phyloP scores from a whole-genome alignment of 106 monocot species.

The Iris macrosiphon region DNA sequence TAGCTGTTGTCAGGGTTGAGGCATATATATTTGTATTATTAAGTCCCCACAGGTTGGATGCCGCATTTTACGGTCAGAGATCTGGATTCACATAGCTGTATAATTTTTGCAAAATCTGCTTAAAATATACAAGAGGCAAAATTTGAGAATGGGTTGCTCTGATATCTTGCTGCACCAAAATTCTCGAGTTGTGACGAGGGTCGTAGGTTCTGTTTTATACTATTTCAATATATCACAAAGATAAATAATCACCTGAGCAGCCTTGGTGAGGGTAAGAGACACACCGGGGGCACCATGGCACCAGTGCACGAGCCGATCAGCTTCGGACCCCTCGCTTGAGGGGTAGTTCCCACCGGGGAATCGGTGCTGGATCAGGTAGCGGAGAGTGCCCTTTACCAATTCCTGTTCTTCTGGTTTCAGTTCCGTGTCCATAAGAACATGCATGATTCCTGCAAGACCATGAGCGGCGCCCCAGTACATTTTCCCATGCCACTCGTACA shows the following conservation, averaged over 20 bases:
- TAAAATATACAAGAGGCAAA: no score
- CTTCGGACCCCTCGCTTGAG: conserved; percentile 52
- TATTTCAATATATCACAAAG: no score
- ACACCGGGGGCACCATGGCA: conserved; percentile 97
- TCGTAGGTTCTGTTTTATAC: no score
- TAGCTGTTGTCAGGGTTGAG: no score
- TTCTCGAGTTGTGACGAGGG: no score
- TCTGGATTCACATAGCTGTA: no score
- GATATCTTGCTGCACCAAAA: no score
- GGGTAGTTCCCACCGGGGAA: conserved; percentile 86
- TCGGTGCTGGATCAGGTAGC: conserved; percentile 63
- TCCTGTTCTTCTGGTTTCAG: conserved; percentile 57
- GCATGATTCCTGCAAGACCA: conserved; percentile 93
- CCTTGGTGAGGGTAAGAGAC: conserved; percentile 66
- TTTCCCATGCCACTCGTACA: conserved; percentile 93
- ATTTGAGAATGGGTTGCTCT: no score
- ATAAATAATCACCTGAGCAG: conserved; percentile 44
- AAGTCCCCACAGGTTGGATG: no score
- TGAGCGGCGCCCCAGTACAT: conserved; percentile 93
- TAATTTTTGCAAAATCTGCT: no score
- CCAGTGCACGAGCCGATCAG: conserved; percentile 86
- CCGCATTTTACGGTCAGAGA: no score
- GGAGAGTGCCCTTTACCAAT: conserved; percentile 55
- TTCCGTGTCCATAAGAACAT: conserved; percentile 71
- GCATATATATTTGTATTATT: no score